Percentiles rank a stretch among this genome's conserved stretches.
phyloP scores from a whole-genome alignment of 768 basidiomycete species.

The Obba rivulosa region DNA sequence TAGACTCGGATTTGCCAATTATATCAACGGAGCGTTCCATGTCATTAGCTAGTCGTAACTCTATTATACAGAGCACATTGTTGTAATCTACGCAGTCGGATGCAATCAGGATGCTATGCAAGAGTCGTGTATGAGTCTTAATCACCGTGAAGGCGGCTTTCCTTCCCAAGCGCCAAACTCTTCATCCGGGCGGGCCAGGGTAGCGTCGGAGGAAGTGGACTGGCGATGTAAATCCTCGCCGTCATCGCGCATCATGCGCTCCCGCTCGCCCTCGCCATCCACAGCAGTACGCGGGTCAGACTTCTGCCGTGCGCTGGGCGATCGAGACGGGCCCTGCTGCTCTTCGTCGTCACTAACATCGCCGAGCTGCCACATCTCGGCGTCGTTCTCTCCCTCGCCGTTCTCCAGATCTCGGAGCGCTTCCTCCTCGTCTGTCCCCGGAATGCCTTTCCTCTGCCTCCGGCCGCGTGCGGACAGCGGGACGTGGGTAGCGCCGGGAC shows the following conservation, averaged over 20 bases:
- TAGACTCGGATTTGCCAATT: too few species aligned
- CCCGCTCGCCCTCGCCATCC: constrained; percentile 18
- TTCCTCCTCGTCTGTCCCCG: constrained; percentile 36
- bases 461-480: constrained; percentile 23
- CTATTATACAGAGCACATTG: too few species aligned
- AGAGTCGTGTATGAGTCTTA: too few species aligned
- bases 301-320: constrained; percentile 17
- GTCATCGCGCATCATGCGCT: constrained; percentile 16
- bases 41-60: too few species aligned
- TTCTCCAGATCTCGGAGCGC: constrained; percentile 25
- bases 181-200: constrained; percentile 23
- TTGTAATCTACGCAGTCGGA: too few species aligned
- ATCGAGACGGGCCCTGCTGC: constrained; percentile 36
- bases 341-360: constrained; percentile 68
- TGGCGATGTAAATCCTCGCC: constrained; percentile 28
- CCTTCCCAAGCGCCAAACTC: constrained; percentile 21
- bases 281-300: background rate
- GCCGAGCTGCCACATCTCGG: constrained; percentile 65
- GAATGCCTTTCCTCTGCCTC: constrained; percentile 22
- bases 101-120: too few species aligned
- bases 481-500: constrained; percentile 19
- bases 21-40: too few species aligned
- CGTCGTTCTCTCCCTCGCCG: constrained; percentile 37
- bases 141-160: background rate
- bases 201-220: constrained; percentile 34